A percentile compares a stretch with the other conserved stretches of the same genome.
Evolutionary conservation across 1,284 basidiomycete species (phyloP).

Genomic region (Melampsora larici-populina): DNA sequence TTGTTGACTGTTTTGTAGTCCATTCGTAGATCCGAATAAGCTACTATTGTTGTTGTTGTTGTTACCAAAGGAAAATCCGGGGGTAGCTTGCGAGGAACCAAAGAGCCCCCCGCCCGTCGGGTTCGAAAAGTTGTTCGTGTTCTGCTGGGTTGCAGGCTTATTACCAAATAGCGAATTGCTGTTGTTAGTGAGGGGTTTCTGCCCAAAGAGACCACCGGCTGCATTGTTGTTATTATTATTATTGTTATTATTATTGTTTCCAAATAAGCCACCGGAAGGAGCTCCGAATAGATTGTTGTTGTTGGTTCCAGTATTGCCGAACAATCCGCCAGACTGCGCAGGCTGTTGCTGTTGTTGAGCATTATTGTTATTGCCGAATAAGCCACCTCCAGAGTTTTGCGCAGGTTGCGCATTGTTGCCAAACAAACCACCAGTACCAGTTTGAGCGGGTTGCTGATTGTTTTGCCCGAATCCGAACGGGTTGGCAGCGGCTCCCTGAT

Average conservation of each 20-base stretch:
- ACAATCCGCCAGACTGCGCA: slow-evolving; percentile 48
- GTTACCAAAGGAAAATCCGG: slow-evolving; percentile 25
- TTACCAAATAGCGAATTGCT: slow-evolving; percentile 44
- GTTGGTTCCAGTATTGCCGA: slow-evolving; percentile 42
- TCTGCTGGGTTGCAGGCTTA: slow-evolving; percentile 24
- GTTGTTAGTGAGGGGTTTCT: slow-evolving; percentile 47
- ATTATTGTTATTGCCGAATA: slow-evolving; percentile 47
- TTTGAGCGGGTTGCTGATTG: slow-evolving; percentile 25
- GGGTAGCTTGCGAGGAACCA: slow-evolving; percentile 35
- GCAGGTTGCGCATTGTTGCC: slow-evolving; percentile 44
- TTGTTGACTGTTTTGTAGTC: slow-evolving; percentile 15
- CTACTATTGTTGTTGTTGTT: slow-evolving; percentile 44
- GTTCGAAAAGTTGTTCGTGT: slow-evolving; percentile 51
- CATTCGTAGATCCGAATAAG: slow-evolving; percentile 45
- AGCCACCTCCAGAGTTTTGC: slow-evolving; percentile 44
- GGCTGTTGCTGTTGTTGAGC: slow-evolving; percentile 34
- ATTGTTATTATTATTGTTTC: slow-evolving; percentile 51
- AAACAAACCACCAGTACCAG: slow-evolving; percentile 20
- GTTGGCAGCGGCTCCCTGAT: slow-evolving; percentile 4
- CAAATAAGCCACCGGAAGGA: slow-evolving; percentile 46
- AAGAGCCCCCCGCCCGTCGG: slow-evolving; percentile 50
- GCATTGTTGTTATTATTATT: slow-evolving; percentile 52
- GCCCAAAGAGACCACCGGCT: slow-evolving; percentile 57
- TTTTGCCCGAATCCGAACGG: slow-evolving; percentile 36
- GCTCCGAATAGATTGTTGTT: slow-evolving; percentile 49